Evolutionary conservation across 495 filamentous ascomycete genomes (phyloP), one percentile per base, ranked within the genome.

Genomic region (Penicillium atrosanguineum): DNA sequence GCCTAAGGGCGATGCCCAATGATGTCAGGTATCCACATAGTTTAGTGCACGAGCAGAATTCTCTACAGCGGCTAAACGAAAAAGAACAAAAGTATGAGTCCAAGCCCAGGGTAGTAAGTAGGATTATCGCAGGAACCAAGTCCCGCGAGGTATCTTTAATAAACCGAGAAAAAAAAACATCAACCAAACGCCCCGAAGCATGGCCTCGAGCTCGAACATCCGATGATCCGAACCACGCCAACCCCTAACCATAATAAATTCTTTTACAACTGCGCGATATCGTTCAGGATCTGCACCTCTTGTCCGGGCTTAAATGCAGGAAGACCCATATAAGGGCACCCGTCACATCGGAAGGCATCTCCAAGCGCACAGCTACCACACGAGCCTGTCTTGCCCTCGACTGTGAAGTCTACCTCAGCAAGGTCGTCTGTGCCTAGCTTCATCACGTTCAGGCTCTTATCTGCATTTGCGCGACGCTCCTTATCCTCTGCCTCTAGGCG

Each of bases 271-370:
- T 97, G 95, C 14, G 89, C 84, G 55, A 88, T 83, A 62, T 96
- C 87, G 64, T 95, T 92, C 56, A 94, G 53, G 26, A 98, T 76
- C 67, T 83, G 78, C 34, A 97, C 90, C 72, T 97, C 90, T 77
- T 98, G 91, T 4, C 94, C 95, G 4, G 89, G 90, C 79, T 96
- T 96, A 74, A 98, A 98, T 7, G 94, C 86, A 2, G 95, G 94
- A 48, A 97, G 75, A 8, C 94, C 95, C 56, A 95, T 84, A 71
- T 96, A 97, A 0, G 93, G 93, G 67, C 94, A 97, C 2, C 89
- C 88, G 51, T 80, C 79, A 61, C 72, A 80, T 9, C 77, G 66
- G 61, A 75, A 78, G 15, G 69, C 68, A 72, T 98, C 94, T 21
- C 94, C 94, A 11, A 98, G 75, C 26, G 90, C 87, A 66, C 94